These are phyloP conservation scores for Pilasporangium apinafurcum DNA, from an alignment of 352 stramenopile genomes.

Conservation along the genomic window DNA sequence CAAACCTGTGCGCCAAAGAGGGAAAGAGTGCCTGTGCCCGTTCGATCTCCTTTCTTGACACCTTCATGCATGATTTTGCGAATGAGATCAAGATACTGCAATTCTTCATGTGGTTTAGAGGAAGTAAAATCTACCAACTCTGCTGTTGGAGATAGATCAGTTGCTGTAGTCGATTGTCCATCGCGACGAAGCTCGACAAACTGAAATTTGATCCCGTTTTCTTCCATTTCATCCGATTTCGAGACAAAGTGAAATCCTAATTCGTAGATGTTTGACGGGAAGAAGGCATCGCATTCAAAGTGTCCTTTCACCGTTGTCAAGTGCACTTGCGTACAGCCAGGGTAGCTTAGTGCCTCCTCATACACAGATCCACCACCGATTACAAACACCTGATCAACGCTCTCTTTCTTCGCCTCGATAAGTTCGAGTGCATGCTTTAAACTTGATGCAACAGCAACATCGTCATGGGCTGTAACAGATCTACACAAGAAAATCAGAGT, in stretches of 20 bases:
- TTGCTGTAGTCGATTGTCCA: not conserved
- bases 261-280: conserved; percentile 71
- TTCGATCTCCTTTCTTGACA: conserved; percentile 93
- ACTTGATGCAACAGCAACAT: conserved; percentile 84
- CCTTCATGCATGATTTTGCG: conserved; percentile 95
- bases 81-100: conserved; percentile 91
- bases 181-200: conserved; percentile 62
- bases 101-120: conserved; percentile 38
- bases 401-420: conserved; percentile 55
- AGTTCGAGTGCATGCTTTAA: conserved; percentile 89
- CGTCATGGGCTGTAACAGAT: conserved; percentile 8
- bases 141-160: conserved; percentile 3
- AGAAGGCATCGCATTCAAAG: conserved; percentile 91
- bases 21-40: conserved; percentile 97
- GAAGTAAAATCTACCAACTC: too few relatives aligned
- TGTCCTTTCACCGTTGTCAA: conserved; percentile 88
- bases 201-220: conserved; percentile 76
- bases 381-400: conserved; percentile 93
- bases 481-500: not conserved
- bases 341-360: conserved; percentile 83
- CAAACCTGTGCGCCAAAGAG: conserved; percentile 96
- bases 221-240: conserved; percentile 54
- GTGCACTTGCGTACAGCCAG: conserved; percentile 83
- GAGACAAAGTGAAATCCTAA: conserved; percentile 36
- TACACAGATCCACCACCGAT: conserved; percentile 97